Conservation (phyloP, 805 yeast species). For the Lachancea meyersii region DNA sequence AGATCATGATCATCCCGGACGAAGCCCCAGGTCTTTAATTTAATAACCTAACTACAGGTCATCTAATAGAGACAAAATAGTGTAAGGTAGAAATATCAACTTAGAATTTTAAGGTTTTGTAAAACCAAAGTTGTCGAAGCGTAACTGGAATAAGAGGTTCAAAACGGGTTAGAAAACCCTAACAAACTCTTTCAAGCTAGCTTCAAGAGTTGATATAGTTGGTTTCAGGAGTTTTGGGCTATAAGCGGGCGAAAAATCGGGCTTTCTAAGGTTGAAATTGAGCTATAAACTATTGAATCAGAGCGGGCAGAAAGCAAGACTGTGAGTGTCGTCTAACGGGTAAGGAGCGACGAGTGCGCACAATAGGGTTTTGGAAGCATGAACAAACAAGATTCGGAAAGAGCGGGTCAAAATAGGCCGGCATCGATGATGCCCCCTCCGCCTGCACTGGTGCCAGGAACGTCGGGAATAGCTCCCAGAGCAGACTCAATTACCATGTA, state of each 20-base stretch:
- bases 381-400: slow-evolving; percentile 9
- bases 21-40: no score
- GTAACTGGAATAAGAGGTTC: no score
- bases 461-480: slow-evolving; percentile 8
- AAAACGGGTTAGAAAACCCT: not conserved
- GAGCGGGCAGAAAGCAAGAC: not conserved
- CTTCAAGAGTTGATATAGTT: no score
- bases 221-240: not conserved
- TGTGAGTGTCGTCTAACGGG: no score
- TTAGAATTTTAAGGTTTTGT: no score
- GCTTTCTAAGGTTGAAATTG: not conserved
- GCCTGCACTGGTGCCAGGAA: slow-evolving; percentile 7
- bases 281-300: not conserved
- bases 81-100: no score
- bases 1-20: no score
- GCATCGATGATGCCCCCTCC: slow-evolving; percentile 14
- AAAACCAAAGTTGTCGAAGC: no score
- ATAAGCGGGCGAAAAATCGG: not conserved
- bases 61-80: no score
- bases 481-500: slow-evolving; percentile 19
- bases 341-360: no score
- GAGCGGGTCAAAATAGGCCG: slow-evolving; percentile 3
- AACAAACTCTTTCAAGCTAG: not conserved
- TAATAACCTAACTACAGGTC: no score
- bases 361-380: no score